phyloP scores from a whole-genome alignment of 768 basidiomycete genomes.

The Leccinum subgranulosum region DNA sequence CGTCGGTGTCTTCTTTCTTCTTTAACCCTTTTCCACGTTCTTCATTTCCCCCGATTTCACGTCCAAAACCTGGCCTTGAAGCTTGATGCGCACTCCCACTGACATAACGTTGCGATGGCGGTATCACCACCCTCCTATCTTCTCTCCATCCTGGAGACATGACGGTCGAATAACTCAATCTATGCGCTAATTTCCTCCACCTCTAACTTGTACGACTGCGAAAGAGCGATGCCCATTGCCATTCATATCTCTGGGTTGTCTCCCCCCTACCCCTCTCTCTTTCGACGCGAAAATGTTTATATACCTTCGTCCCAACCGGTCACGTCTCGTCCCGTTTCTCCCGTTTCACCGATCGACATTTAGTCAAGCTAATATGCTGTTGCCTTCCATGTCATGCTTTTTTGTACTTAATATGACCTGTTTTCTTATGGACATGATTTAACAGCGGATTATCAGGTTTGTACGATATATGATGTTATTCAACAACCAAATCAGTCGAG shows the following conservation, averaged over 20 bases:
- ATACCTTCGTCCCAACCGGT: background rate
- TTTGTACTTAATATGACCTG: background rate
- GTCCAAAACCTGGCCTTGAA: background rate
- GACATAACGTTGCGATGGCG: constrained; percentile 4
- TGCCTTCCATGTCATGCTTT: background rate
- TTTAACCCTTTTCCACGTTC: background rate
- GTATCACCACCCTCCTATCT: background rate
- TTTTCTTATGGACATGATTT: background rate
- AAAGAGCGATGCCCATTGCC: background rate
- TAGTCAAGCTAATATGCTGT: background rate
- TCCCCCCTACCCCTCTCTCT: background rate
- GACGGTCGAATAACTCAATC: background rate
- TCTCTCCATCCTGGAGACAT: background rate
- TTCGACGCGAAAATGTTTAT: constrained; percentile 8
- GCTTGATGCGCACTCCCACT: background rate
- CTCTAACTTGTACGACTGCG: background rate
- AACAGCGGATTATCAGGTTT: background rate
- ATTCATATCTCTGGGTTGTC: background rate
- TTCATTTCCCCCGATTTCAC: background rate
- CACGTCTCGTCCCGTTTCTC: background rate
- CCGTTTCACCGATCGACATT: background rate
- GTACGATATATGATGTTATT: constrained; percentile 2
- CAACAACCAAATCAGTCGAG: background rate
- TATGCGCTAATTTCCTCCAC: background rate
- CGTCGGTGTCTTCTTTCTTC: background rate